Percentiles rank a stretch among this genome's conserved stretches.
Conservation (phyloP, 208 protist species). For the Spongospora subterranea region DNA sequence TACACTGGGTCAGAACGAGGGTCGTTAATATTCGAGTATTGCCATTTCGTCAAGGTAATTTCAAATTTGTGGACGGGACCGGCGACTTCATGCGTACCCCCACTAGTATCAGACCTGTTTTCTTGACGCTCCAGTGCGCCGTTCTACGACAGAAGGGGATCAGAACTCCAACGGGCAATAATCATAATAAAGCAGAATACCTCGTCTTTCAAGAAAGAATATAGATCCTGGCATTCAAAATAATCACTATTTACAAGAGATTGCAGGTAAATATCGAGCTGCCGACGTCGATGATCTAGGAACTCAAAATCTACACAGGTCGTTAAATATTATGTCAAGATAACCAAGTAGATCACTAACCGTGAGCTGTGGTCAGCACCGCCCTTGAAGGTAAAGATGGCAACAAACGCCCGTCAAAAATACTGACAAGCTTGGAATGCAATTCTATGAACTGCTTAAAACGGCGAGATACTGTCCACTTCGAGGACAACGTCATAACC, state of each 20-base stretch:
- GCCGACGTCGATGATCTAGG: not conserved
- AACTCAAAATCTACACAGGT: not conserved
- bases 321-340: not conserved
- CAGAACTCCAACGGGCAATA: too few relatives aligned
- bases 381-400: not conserved
- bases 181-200: not conserved
- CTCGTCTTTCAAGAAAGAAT: not conserved
- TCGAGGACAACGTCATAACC: not conserved
- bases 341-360: not conserved
- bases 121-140: not conserved
- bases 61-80: not conserved
- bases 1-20: not conserved
- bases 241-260: not conserved
- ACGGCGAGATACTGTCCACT: not conserved
- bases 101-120: not conserved
- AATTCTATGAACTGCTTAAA: conserved; percentile 17
- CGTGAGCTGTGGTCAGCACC: not conserved
- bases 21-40: not conserved
- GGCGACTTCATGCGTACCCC: not conserved
- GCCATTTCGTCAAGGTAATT: not conserved
- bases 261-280: conserved; percentile 31
- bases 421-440: not conserved
- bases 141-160: too few relatives aligned
- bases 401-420: conserved; percentile 8
- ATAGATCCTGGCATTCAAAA: not conserved